Evolutionary conservation across 148 eudicot genomes (phyloP).

Genomic region (Cornus kousa): DNA sequence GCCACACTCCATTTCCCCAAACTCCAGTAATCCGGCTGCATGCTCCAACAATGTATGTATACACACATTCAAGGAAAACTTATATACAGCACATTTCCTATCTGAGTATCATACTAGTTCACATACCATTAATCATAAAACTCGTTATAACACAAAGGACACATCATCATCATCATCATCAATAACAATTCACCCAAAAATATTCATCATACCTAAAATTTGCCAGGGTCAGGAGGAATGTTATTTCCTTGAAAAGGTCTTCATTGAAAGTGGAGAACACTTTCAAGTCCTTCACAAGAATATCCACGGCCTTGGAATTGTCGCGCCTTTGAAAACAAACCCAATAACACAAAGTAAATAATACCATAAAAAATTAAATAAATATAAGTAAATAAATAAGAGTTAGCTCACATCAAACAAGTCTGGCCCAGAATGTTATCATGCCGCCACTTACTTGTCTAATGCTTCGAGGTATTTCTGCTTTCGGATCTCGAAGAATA

Average conservation of each 20-base stretch:
- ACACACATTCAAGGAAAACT: neutral
- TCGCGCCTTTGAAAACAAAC: constrained; percentile 37
- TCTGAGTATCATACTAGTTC: neutral
- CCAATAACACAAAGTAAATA: neutral
- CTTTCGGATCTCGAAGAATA: constrained; percentile 67
- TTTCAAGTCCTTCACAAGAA: constrained; percentile 56
- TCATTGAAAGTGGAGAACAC: constrained; percentile 51
- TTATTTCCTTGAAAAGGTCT: constrained; percentile 55
- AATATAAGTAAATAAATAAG: too few relatives aligned
- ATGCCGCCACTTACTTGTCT: constrained; percentile 40
- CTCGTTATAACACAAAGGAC: neutral
- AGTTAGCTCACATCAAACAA: neutral
- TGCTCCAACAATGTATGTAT: neutral
- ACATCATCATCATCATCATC: neutral
- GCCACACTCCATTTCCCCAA: neutral
- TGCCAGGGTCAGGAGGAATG: constrained; percentile 47
- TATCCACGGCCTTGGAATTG: constrained; percentile 52
- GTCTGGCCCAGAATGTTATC: neutral
- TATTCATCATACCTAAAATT: constrained; percentile 47
- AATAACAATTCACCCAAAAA: neutral
- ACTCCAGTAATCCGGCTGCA: neutral
- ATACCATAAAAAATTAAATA: neutral
- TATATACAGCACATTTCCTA: neutral
- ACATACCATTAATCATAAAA: neutral
- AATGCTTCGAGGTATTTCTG: constrained; percentile 72